Evolutionary conservation across 2,329 filamentous ascomycete species (phyloP).

Genomic region (Zymoseptoria passerinii): DNA sequence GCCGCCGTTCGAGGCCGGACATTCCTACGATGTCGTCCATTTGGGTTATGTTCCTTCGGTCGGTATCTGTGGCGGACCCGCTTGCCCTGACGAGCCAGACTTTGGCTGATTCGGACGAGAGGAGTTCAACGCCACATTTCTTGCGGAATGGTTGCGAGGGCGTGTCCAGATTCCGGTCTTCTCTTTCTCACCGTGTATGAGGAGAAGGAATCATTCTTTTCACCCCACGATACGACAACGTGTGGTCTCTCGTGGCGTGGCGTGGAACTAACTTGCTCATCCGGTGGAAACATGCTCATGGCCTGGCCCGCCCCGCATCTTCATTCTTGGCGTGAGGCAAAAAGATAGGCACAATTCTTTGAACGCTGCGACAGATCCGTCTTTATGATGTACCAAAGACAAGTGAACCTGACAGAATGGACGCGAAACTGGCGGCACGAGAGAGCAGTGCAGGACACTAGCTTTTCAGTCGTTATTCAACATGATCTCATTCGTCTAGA

Average conservation of each 20-base stretch:
- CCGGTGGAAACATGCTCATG: background rate
- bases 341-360: background rate
- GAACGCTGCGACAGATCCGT: too few relatives aligned
- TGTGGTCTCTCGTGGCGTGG: background rate
- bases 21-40: background rate
- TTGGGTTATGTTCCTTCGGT: background rate
- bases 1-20: constrained; percentile 6
- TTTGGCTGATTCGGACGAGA: background rate
- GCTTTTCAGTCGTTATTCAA: too few relatives aligned
- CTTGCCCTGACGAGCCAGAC: background rate
- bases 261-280: background rate
- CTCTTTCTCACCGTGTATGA: background rate
- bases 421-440: too few relatives aligned
- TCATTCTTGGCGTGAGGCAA: background rate
- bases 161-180: background rate
- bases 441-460: too few relatives aligned
- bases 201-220: background rate
- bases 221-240: background rate
- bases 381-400: too few relatives aligned
- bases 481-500: too few relatives aligned
- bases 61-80: background rate
- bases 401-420: background rate
- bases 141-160: background rate
- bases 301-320: background rate
- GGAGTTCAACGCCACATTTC: background rate